Percentiles rank a stretch among this genome's conserved stretches.
phyloP scores from a whole-genome alignment of 768 basidiomycete species.

The Mycena filopes region DNA sequence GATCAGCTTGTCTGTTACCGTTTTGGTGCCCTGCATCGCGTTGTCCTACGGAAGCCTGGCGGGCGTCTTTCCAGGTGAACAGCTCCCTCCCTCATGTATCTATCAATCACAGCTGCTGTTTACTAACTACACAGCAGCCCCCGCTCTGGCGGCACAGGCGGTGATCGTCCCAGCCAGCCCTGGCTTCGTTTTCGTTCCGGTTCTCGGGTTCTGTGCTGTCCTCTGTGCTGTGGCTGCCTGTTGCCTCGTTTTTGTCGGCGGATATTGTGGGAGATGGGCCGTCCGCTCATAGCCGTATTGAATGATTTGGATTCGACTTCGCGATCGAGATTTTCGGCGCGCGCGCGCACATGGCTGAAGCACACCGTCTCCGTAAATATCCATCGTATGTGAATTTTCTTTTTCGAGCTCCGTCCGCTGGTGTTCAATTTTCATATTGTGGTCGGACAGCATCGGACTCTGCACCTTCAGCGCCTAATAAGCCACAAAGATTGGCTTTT shows the following conservation, averaged over 20 bases:
- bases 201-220: constrained; percentile 3
- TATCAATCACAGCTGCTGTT: background rate
- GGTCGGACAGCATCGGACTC: background rate
- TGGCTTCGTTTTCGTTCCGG: background rate
- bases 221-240: constrained; percentile 11
- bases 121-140: background rate
- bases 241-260: constrained; percentile 1
- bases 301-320: constrained; percentile 2
- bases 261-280: background rate
- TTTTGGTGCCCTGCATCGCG: constrained; percentile 18
- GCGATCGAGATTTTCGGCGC: background rate
- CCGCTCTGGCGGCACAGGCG: background rate
- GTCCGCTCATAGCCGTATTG: background rate
- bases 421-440: background rate
- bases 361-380: background rate
- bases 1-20: constrained; percentile 9
- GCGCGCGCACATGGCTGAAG: background rate
- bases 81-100: background rate
- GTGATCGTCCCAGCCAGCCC: constrained; percentile 7
- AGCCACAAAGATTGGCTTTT: constrained; percentile 8
- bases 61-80: constrained; percentile 15
- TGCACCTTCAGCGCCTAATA: background rate
- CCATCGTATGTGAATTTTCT: constrained; percentile 3
- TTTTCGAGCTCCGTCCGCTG: background rate
- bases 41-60: constrained; percentile 8